phyloP scores from a whole-genome alignment of 2,329 filamentous ascomycete species.

The Cordyceps javanica region DNA sequence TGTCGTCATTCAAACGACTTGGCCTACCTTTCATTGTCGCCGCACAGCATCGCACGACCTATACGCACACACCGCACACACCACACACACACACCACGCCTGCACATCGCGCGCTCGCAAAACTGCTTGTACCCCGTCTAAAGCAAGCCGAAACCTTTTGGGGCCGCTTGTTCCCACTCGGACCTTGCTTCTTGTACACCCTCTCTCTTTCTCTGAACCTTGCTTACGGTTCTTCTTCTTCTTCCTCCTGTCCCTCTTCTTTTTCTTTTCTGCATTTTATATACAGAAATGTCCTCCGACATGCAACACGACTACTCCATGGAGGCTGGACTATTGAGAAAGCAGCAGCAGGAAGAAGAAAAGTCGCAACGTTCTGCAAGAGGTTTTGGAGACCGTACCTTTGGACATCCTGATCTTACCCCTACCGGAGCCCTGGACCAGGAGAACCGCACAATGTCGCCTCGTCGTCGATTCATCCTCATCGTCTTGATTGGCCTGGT shows the following conservation, averaged over 20 bases:
- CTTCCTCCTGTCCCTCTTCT: neutral
- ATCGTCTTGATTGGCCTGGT: constrained; percentile 30
- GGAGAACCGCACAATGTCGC: constrained; percentile 7
- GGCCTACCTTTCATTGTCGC: neutral
- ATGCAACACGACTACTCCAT: constrained; percentile 7
- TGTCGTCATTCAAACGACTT: constrained; percentile 6
- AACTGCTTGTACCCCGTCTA: neutral
- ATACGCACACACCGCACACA: constrained; percentile 6
- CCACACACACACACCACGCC: neutral
- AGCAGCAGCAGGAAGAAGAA: constrained; percentile 10
- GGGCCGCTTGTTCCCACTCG: neutral
- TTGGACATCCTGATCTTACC: constrained; percentile 1
- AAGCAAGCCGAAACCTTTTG: neutral
- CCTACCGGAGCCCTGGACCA: constrained; percentile 6
- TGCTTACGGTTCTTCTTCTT: neutral
- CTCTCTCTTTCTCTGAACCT: neutral
- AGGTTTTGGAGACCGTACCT: constrained; percentile 6
- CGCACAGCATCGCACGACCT: neutral
- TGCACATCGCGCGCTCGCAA: neutral
- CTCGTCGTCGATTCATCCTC: constrained; percentile 5
- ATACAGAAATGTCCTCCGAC: constrained; percentile 5
- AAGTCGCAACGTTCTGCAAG: constrained; percentile 3
- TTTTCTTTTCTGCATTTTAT: neutral
- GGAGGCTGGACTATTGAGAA: constrained; percentile 10
- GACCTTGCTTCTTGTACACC: neutral